Evolutionary conservation across 2,329 filamentous ascomycete species (phyloP), one percentile per base, ranked within the genome.

Genomic region (Endocalyx cinctus): DNA sequence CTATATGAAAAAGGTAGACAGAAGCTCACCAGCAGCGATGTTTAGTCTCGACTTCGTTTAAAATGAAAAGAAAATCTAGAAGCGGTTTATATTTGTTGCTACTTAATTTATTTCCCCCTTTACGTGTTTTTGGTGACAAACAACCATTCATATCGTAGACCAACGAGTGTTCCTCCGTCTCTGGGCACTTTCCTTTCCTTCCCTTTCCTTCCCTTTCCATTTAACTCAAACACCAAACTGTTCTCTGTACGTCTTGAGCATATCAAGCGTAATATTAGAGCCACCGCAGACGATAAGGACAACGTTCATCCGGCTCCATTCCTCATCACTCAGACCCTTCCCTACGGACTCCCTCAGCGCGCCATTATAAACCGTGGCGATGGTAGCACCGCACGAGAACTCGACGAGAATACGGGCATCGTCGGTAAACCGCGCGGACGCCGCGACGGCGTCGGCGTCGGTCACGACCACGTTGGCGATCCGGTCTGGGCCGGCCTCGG

Each of bases 251-350:
- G 63, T 66, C 33, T 68, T 64, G 33, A 87, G 61, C 51, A 80
- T 71, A 22, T 74, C 70, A 38, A 82, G 56, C 3, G 74, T 77
- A 22, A 86, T 73, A 54, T 79, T 79, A 15, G 73, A 80, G 5
- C 84, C 85, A 27, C 90, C 90, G 52, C 90, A 97, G 6, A 96
- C 79, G 16, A 94, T 70, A 33, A 96, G 67, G 2, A 96, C 87
- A 5, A 96, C 74, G 44, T 85, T 86, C 55, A 79, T 83, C 37
- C 73, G 64, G 1, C 68, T 65, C 60, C 72, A 80, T 42, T 87
- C 71, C 20, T 72, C 71, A 19, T 77, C 74, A 1, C 60, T 58
- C 32, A 74, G 31, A 1, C 59, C 66, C 29, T 60, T 49, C 0
- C 82, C 76, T 1, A 88, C 62, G 8, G 77, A 62, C 46, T 70